Evolutionary conservation across 2,329 filamentous ascomycete genomes (phyloP).

Genomic region (Ascochyta rabiei): DNA sequence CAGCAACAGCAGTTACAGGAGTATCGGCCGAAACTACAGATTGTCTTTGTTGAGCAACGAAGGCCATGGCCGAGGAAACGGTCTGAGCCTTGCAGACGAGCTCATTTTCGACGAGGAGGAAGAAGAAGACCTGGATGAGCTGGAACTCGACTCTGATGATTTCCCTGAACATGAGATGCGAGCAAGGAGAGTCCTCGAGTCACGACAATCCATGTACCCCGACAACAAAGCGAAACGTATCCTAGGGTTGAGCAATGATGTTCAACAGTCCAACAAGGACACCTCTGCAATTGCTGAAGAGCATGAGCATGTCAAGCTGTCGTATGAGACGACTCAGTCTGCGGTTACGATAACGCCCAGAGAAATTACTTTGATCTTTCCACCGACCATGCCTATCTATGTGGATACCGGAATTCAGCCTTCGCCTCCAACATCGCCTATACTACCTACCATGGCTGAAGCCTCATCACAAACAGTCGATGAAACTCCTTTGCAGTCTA

Average conservation of each 20-base stretch:
- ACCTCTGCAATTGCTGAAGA: conserved; percentile 26
- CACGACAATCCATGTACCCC: conserved; percentile 49
- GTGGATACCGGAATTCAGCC: conserved; percentile 80
- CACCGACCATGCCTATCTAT: conserved; percentile 59
- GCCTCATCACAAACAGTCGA: conserved; percentile 32
- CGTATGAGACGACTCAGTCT: conserved; percentile 29
- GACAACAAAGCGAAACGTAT: conserved; percentile 56
- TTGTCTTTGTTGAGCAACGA: conserved; percentile 69
- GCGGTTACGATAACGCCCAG: conserved; percentile 32
- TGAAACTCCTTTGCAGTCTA: conserved; percentile 27
- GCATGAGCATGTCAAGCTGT: conserved; percentile 31
- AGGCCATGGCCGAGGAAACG: conserved; percentile 63
- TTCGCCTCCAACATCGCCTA: conserved; percentile 80
- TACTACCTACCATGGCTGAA: conserved; percentile 39
- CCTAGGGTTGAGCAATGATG: conserved; percentile 48
- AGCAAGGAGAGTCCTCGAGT: conserved; percentile 47
- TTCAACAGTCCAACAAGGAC: conserved; percentile 33
- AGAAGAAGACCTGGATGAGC: conserved; percentile 60
- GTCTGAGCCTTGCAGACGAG: conserved; percentile 86
- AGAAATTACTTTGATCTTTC: conserved; percentile 40
- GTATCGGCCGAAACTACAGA: conserved; percentile 64
- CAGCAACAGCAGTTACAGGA: conserved; percentile 59
- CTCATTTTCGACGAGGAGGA: conserved; percentile 84
- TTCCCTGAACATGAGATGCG: conserved; percentile 51
- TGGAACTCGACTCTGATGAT: conserved; percentile 72